These are phyloP conservation scores for Antrodiella citrinella DNA, from an alignment of 768 basidiomycete species.

Conservation along the genomic window DNA sequence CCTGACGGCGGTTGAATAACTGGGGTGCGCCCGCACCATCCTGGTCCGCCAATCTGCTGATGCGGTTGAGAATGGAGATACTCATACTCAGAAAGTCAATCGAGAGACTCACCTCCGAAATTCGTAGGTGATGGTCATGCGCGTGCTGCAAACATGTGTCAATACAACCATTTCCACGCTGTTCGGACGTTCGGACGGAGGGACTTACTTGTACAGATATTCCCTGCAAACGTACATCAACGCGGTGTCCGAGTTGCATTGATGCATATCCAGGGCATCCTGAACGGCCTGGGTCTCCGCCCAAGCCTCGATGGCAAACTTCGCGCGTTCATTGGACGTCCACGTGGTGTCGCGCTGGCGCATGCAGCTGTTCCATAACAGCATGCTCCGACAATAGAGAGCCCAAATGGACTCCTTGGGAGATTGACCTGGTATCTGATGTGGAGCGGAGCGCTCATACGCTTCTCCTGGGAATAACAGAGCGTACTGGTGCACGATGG, in stretches of 20 bases:
- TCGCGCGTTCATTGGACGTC: constrained; percentile 45
- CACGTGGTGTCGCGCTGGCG: constrained; percentile 37
- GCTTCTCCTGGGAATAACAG: constrained; percentile 73
- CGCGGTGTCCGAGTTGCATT: constrained; percentile 61
- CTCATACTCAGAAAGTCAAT: constrained; percentile 8
- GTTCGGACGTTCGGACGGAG: constrained; percentile 1
- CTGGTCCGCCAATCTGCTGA: constrained; percentile 43
- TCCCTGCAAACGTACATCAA: constrained; percentile 62
- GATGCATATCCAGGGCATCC: constrained; percentile 57
- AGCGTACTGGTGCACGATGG: constrained; percentile 35
- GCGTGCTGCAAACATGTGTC: constrained; percentile 34
- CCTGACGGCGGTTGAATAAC: constrained; percentile 61
- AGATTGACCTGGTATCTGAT: constrained; percentile 36
- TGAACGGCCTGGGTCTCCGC: constrained; percentile 62
- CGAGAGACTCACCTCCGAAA: constrained; percentile 48
- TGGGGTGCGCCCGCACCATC: constrained; percentile 35
- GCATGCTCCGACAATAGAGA: constrained; percentile 73
- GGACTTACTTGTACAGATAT: constrained; percentile 64
- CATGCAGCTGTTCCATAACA: constrained; percentile 68
- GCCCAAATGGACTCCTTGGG: constrained; percentile 79
- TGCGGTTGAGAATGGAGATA: constrained; percentile 14
- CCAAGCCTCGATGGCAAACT: constrained; percentile 53
- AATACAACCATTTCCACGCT: not conserved
- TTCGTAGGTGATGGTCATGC: constrained; percentile 55
- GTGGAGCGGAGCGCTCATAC: constrained; percentile 35